Evolutionary conservation across 768 basidiomycete genomes (phyloP), one percentile per base, ranked within the genome.

Genomic region (Botryobasidium botryosum): DNA sequence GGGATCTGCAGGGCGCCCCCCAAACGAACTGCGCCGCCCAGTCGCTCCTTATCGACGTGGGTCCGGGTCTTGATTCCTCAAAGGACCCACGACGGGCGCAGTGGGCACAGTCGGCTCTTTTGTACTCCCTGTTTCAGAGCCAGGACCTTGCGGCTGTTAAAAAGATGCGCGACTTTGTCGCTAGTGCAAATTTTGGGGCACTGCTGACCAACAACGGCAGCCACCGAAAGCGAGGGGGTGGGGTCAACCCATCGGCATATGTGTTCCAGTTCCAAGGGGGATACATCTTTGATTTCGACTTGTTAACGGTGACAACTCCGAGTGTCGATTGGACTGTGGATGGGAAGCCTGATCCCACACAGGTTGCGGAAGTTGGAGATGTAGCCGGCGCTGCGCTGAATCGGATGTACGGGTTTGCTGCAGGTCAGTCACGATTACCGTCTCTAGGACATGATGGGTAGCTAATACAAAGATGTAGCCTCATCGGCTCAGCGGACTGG

Each of bases 101-200:
- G 20, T 80, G 76, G 76, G 69, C 72, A 0, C 70, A 71, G 55
- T 56, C 69, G 4, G 71, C 74, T 15, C 51, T 80, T 27, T 61
- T 80, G 2, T 80, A 74, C 73, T 72, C 71, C 52, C 57, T 73
- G 8, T 61, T 72, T 4, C 62, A 68, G 52, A 70, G 71, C 1
- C 68, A 69, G 50, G 66, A 77, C 56, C 43, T 61, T 5, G 52
- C 53, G 21, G 55, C 64, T 4, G 59, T 66, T 17, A 41, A 51
- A 32, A 54, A 54, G 18, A 56, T 79, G 50, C 70, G 68, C 46
- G 47, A 60, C 4, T 77, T 71, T 50, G 64, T 75, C 25, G 51
- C 55, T 44, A 55, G 59, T 20, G 68, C 72, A 6, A 64, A 71
- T 5, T 80, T 75, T 74, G 50, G 33, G 29, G n/a, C n/a, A n/a